These are phyloP conservation scores for Ganoderma resinaceum DNA, from an alignment of 1,284 basidiomycete genomes.

Conservation along the genomic window DNA sequence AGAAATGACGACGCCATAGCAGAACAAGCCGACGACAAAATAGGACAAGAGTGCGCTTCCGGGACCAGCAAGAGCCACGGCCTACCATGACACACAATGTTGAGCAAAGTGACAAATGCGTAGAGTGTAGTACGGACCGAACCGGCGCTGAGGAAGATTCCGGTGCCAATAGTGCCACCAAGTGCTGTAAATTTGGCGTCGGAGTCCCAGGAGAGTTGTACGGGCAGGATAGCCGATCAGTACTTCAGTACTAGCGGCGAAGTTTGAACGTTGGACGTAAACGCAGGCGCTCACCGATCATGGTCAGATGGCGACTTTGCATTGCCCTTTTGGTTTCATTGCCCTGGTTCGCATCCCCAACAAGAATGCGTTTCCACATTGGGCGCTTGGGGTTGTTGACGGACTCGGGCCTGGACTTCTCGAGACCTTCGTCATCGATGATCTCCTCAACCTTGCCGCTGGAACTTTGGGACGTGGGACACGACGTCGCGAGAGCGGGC, in stretches of 20 bases:
- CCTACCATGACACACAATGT: conserved; percentile 34
- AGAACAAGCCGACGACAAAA: conserved; percentile 56
- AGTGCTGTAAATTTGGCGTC: conserved; percentile 37
- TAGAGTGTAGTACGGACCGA: conserved; percentile 39
- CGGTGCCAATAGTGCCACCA: conserved; percentile 60
- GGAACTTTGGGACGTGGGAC: conserved; percentile 25
- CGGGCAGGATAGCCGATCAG: neutral
- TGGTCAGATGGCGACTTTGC: conserved; percentile 49
- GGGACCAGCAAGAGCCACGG: conserved; percentile 53
- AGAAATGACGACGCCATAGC: conserved; percentile 59
- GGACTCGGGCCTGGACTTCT: conserved; percentile 19
- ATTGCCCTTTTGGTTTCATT: conserved; percentile 47
- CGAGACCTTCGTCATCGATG: conserved; percentile 15
- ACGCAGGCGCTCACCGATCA: conserved; percentile 44
- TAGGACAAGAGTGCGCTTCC: conserved; percentile 59
- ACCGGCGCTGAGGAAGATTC: conserved; percentile 62
- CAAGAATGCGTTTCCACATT: conserved; percentile 36
- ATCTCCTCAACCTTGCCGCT: conserved; percentile 21
- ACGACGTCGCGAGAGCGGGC: conserved; percentile 17
- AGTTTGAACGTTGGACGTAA: neutral
- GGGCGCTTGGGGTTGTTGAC: conserved; percentile 6
- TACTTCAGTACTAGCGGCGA: neutral
- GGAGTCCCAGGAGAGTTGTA: neutral
- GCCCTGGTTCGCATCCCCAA: conserved; percentile 29
- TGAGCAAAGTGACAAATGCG: neutral